A percentile compares a stretch with the other conserved stretches of the same genome.
These are phyloP conservation scores for Liquidambar formosana DNA, from an alignment of 164 flowering plant species.

Conservation along the genomic window DNA sequence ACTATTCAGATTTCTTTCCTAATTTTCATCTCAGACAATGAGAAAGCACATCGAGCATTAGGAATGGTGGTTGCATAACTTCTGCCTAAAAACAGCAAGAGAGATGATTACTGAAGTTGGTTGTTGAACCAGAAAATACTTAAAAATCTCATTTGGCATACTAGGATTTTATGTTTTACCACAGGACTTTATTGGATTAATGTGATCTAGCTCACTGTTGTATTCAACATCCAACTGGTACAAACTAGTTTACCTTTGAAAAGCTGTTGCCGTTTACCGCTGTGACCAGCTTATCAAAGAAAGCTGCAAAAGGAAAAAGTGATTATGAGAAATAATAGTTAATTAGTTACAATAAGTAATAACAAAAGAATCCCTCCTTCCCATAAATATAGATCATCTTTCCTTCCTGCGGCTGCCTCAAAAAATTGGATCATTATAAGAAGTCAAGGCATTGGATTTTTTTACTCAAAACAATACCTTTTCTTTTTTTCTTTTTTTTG, in stretches of 20 bases:
- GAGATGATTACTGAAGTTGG: background rate
- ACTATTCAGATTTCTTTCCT: background rate
- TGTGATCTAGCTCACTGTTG: background rate
- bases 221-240: background rate
- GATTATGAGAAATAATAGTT: background rate
- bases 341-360: background rate
- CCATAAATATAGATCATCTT: no score
- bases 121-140: background rate
- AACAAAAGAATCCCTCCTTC: no score
- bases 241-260: slow-evolving; percentile 52
- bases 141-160: no score
- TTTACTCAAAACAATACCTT: no score
- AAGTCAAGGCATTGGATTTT: no score
- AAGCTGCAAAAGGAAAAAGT: slow-evolving; percentile 54
- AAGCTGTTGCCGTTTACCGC: slow-evolving; percentile 49
- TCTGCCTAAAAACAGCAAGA: background rate
- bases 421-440: no score
- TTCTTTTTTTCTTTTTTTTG: no score
- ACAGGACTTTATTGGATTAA: background rate
- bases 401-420: no score
- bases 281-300: slow-evolving; percentile 37
- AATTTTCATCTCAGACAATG: background rate
- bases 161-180: no score
- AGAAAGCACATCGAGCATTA: background rate
- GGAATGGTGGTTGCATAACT: background rate